Percentiles rank a stretch among this genome's conserved stretches.
Evolutionary conservation across 805 yeast species (phyloP).

Genomic region (Wickerhamomyces queroliae): DNA sequence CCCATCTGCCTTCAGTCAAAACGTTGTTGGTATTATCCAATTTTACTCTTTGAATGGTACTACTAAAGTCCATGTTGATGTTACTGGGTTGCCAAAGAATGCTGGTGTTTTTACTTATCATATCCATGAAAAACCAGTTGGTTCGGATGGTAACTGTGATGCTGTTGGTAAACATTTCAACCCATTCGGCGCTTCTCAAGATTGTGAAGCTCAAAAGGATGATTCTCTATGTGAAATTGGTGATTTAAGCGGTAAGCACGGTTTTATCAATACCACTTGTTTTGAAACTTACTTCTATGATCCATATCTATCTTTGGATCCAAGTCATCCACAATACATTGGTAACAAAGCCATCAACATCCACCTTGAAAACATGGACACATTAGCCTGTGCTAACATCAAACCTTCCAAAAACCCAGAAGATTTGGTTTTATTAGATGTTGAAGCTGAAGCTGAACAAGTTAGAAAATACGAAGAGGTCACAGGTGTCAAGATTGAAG

Average conservation of each 20-base stretch:
- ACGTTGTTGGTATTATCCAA: conserved; percentile 47
- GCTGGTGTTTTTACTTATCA: conserved; percentile 71
- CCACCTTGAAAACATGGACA: conserved; percentile 49
- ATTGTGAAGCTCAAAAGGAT: conserved; percentile 43
- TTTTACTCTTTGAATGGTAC: conserved; percentile 54
- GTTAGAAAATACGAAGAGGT: conserved; percentile 20
- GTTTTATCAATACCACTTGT: conserved; percentile 64
- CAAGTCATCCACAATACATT: conserved; percentile 48
- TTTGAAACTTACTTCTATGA: conserved; percentile 59
- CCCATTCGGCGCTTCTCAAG: conserved; percentile 51
- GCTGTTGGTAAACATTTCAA: conserved; percentile 54
- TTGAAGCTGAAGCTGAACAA: conserved; percentile 20
- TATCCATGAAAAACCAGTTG: conserved; percentile 54
- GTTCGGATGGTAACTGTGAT: conserved; percentile 45
- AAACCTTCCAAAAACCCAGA: conserved; percentile 21
- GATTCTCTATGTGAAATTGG: conserved; percentile 66
- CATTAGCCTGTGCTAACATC: conserved; percentile 61
- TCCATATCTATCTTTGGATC: conserved; percentile 58
- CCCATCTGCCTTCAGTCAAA: conserved; percentile 24
- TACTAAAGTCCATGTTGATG: conserved; percentile 62
- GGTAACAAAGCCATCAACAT: conserved; percentile 53
- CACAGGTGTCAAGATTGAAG: conserved; percentile 14
- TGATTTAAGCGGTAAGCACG: conserved; percentile 75
- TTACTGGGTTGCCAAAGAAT: conserved; percentile 59
- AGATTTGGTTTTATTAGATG: conserved; percentile 21